A percentile compares a stretch with the other conserved stretches of the same genome.
Conservation (phyloP, 257 asterid species). For the Rehmannia glutinosa region DNA sequence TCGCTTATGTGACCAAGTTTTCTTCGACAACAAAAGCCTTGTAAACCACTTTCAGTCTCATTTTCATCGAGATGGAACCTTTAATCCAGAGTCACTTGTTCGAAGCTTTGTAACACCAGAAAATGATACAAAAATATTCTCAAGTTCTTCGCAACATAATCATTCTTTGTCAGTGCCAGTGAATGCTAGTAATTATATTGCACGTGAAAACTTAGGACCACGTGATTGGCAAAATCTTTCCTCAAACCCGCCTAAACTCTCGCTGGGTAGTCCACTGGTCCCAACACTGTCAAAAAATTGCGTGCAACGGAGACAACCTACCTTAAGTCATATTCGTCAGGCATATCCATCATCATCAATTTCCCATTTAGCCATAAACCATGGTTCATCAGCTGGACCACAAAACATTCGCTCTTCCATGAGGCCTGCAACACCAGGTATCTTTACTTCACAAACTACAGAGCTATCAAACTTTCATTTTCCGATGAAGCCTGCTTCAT, state of each 20-base stretch:
- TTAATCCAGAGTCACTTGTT: background rate
- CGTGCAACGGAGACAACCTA: too few species aligned
- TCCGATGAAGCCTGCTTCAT: too few species aligned
- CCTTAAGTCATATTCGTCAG: too few species aligned
- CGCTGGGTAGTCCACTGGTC: too few species aligned
- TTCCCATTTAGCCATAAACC: too few species aligned
- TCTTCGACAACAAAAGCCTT: slow-evolving; percentile 18
- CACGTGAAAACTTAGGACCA: background rate
- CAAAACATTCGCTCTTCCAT: background rate
- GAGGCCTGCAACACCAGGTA: background rate
- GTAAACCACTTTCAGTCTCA: slow-evolving; percentile 20
- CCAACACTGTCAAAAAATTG: too few species aligned
- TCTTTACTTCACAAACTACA: background rate
- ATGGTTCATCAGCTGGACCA: too few species aligned
- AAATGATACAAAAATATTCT: background rate
- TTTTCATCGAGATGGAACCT: slow-evolving; percentile 8
- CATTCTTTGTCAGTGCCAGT: background rate
- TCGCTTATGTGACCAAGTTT: slow-evolving; percentile 22
- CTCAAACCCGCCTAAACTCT: too few species aligned
- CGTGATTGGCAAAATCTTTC: too few species aligned
- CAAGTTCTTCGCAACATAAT: background rate
- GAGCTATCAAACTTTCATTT: background rate
- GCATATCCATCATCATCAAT: too few species aligned
- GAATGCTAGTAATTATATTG: background rate
- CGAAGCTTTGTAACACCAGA: background rate